Evolutionary conservation across 2,329 filamentous ascomycete genomes (phyloP), one percentile per base, ranked within the genome.

Genomic region (Pseudopithomyces maydicus): DNA sequence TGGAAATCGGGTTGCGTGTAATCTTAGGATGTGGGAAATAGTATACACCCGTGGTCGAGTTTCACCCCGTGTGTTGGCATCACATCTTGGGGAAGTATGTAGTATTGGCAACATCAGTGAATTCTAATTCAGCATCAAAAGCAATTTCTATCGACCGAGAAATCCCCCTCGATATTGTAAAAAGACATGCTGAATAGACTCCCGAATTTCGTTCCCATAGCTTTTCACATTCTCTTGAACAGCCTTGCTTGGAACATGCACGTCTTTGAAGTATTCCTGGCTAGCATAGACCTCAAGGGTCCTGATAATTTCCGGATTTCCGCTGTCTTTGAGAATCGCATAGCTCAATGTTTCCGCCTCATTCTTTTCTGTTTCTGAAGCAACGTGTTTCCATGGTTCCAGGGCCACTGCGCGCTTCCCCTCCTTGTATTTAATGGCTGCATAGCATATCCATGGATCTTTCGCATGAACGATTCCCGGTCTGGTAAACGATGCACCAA

Each of bases 281-380:
- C 52, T 63, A 7, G 54, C 44, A 36, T 70, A 70, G 11, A 65
- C 59, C 52, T 68, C 66, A 1, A 70, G 2, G 3, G 62, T 64
- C 20, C 56, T 52, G 17, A 70, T 32, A 1, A 51, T 60, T 7
- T 59, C 51, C 2, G 46, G 48, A 22, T 68, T 55, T 2, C 54
- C 63, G 20, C 58, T 60, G 48, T 66, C 59, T 38, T 61, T 63
- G 6, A 58, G 19, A 36, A 68, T 62, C 26, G 45, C 41, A 46
- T 69, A 69, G 17, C 49, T 57, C 41, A 69, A 52, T 12, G 66
- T 67, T 2, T 62, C 60, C 8, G 58, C 39, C 49, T 69, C 67
- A 32, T 64, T 61, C 44, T 62, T 56, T 39, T 66, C 57, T 14
- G 61, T 65, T 29, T 59, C 61, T 3, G 46, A 52, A 4, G 63